phyloP scores from a whole-genome alignment of 805 yeast species.

The Yarrowia sp. region DNA sequence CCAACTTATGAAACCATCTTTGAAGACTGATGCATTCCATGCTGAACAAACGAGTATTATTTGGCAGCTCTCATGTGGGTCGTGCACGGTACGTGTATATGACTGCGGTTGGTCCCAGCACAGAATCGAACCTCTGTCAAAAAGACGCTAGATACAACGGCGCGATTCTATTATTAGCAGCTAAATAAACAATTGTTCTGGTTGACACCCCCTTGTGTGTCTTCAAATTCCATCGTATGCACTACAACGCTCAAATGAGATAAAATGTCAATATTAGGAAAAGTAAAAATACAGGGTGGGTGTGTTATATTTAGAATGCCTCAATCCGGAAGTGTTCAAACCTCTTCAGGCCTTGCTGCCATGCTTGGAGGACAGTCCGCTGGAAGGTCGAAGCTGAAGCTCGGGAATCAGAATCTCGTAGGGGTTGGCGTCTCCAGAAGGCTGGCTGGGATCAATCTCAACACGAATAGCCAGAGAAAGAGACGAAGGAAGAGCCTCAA shows the following conservation, averaged over 20 bases:
- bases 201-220: no score
- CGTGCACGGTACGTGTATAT: not conserved
- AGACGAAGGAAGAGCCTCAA: slow-evolving; percentile 47
- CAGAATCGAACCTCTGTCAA: not conserved
- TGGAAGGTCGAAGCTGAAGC: slow-evolving; percentile 8
- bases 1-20: not conserved
- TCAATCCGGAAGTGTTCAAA: not conserved
- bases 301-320: not conserved
- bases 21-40: not conserved
- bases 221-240: no score
- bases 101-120: not conserved
- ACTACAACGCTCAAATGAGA: not conserved
- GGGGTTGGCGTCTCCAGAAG: slow-evolving; percentile 52
- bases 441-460: slow-evolving; percentile 54
- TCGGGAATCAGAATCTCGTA: slow-evolving; percentile 71
- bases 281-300: slow-evolving; percentile 1
- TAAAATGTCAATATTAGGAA: not conserved
- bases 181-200: not conserved
- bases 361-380: not conserved
- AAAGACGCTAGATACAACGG: not conserved
- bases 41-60: not conserved
- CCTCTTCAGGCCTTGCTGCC: not conserved
- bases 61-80: not conserved
- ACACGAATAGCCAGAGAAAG: slow-evolving; percentile 70
- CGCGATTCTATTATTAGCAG: not conserved